These are phyloP conservation scores for Astragalus glycyphyllos DNA, from an alignment of 306 rosid genomes.

Conservation along the genomic window DNA sequence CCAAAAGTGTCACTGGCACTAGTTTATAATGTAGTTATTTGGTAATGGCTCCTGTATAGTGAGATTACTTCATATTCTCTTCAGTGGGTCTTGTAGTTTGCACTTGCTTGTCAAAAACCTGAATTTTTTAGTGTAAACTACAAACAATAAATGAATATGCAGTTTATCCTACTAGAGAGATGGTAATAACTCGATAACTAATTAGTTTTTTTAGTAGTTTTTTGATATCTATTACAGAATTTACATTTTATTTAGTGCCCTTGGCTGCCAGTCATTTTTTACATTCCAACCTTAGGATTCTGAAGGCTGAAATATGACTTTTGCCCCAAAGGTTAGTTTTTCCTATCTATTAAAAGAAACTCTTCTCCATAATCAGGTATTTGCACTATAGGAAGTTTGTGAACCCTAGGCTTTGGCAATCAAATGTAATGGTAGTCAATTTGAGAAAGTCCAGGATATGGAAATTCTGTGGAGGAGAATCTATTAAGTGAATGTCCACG, in stretches of 20 bases:
- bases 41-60: neutral
- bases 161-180: neutral
- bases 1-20: neutral
- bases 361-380: constrained; percentile 13
- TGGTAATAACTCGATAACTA: neutral
- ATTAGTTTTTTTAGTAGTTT: neutral
- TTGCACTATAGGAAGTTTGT: neutral
- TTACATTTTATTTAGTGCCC: neutral
- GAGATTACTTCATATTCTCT: constrained; percentile 8
- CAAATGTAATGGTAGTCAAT: constrained; percentile 4
- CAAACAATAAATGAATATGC: neutral
- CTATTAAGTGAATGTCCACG: neutral
- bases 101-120: constrained; percentile 20
- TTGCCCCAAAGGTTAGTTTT: neutral
- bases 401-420: neutral
- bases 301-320: constrained; percentile 22
- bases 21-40: constrained; percentile 17
- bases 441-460: constrained; percentile 12
- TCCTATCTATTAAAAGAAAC: constrained; percentile 3
- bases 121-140: neutral
- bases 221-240: neutral
- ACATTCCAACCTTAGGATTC: constrained; percentile 16
- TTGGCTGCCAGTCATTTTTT: constrained; percentile 3
- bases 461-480: constrained; percentile 15
- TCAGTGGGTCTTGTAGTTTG: neutral